Base-by-base conservation (phyloP, 1,284 basidiomycete species). In the Stereum hirsutum region DNA sequence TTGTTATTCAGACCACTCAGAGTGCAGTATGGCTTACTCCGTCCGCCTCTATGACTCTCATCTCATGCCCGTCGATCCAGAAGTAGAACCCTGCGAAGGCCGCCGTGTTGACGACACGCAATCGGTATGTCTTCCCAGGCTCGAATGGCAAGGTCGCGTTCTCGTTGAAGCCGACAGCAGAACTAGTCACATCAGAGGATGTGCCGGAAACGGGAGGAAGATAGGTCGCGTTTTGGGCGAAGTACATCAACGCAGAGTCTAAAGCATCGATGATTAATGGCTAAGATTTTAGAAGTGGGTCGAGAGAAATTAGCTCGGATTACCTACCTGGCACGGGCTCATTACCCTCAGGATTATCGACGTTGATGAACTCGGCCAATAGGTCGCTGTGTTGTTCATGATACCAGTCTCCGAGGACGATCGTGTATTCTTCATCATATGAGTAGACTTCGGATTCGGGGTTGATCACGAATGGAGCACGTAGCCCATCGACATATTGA, bases 391-490 rank as follows among this genome's bases (percentile, higher is more conserved):
- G 87, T 60, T 91, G 70, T 5, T 79, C 58, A 57, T 94, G 88
- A 57, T 87, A 92, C 62, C 62, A 64, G 47, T 64, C 62, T 14
- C 55, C 49, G 5, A 96, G 67, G 39, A 92, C 63, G 49, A 98
- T 69, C 11, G 88, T 94, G 65, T 80, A 94, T 54, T 98, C 95
- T 35, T 87, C 90, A 62, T 98, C 94, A 63, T 97, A 98, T 1
- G 68, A 54, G 59, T 82, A 74, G 1, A 63, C 67, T 56, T 87
- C 81, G 51, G 60, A 69, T 24, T 62, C 57, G 8, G 70, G 81
- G 54, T 89, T 83, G 42, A 97, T 76, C 39, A 93, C 60, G 19
- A 92, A 60, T 1, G 93, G 85, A 0, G 84, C 70, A 6, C 89
- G 81, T 5, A 94, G 70, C 11, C 90, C 90, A 52, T 94, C 89